Evolutionary conservation across 78 protist species (phyloP).

Genomic region (Dictyostelium firmibasis): DNA sequence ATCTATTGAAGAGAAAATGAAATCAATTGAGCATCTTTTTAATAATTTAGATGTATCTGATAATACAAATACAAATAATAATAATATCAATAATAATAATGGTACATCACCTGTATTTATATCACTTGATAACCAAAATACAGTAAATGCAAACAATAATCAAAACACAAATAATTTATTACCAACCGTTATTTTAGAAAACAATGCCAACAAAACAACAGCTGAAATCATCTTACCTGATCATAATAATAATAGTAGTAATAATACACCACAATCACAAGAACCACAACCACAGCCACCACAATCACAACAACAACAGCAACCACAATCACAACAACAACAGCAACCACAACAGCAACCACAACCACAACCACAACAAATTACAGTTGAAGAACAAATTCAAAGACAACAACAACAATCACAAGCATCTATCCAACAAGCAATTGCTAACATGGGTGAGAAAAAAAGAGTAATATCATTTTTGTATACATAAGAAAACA

Average conservation of each 20-base stretch:
- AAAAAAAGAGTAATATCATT: background rate
- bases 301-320: background rate
- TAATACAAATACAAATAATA: too few species aligned
- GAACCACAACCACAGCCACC: background rate
- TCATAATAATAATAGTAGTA: background rate
- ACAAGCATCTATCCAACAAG: background rate
- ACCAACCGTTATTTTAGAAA: background rate
- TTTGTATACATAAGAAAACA: background rate
- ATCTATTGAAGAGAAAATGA: constrained; percentile 46
- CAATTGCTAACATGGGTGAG: background rate
- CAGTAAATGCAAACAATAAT: background rate
- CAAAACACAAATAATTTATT: background rate
- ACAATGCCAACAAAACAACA: background rate
- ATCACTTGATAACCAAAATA: background rate
- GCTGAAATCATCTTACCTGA: background rate
- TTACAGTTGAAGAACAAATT: background rate
- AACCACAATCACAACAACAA: constrained; percentile 4
- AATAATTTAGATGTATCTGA: background rate
- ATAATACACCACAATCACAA: background rate
- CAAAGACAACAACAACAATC: background rate
- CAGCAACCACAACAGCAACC: background rate
- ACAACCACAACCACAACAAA: background rate
- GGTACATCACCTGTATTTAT: constrained; percentile 1
- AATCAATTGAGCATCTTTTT: constrained; percentile 31
- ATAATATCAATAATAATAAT: background rate